Base-by-base conservation (phyloP, 345 rosid species). In the Lagerstroemia speciosa region DNA sequence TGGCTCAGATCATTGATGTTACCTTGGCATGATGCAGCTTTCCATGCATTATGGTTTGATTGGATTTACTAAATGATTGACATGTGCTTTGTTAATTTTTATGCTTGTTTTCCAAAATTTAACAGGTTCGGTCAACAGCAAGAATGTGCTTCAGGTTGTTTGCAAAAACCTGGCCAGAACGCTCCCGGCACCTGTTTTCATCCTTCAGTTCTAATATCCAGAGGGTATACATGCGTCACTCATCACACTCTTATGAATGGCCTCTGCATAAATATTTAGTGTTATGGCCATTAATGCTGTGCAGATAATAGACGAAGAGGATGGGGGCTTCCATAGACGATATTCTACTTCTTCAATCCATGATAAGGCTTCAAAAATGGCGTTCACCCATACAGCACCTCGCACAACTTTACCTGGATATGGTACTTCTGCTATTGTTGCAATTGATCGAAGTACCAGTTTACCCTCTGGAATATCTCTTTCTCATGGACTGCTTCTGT, bases 61-160 rank as follows among this genome's bases (percentile, higher is more conserved):
- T 19, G 41, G 19, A 36, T 64, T 64, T 37, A 0, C 38, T 64
- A 14, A 8, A n/a, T 8, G n/a, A n/a, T 53, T 22, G 8, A 24
- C n/a, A 22, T 24, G 60, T 53, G 30, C 60, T 53, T n/a, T 11
- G 14, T n/a, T 6, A 53, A 53, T 53, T 8, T 7, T 53, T 53
- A n/a, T 53, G 29, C 60, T 53, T 24, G 16, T n/a, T 9, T 15
- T 52, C 67, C 65, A 48, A 66, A 67, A 71, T 70, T 68, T 77
- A 68, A 74, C 87, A 94, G 99, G 99, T 94, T 50, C 81, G 99
- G 67, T 86, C 99, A 64, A 91, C 89, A 69, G 97, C 99, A 70
- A 84, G 99, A 81, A 94, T 85, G 92, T 94, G 99, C 89, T 94
- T 91, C 80, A 83, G 97, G 82, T 80, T 94, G 92, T 94, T 91